Base-by-base conservation (phyloP, 495 filamentous ascomycete species). In the Tetracladium marchalianum region DNA sequence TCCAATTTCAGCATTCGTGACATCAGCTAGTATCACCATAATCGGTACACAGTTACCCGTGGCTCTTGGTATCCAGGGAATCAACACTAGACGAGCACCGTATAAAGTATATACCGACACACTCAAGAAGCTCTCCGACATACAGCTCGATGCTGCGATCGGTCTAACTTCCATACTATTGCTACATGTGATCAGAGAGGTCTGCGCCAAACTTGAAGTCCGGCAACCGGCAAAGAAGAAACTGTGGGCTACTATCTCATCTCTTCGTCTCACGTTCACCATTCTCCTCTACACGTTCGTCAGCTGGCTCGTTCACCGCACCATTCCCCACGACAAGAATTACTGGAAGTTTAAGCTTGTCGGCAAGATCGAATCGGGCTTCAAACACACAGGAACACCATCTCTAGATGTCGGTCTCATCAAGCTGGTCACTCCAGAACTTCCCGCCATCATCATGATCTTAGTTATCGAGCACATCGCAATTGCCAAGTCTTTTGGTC, bases 401-500 rank as follows among this genome's bases (percentile, higher is more conserved):
- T 45, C 53, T 8, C 41, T 72, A 38, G 56, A 60, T 41, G 43
- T 42, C 1, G 54, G 55, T 27, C 47, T 72, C 12, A 52, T 70
- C 10, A 41, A 36, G 1, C 59, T 65, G 34, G 54, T 70, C 18
- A 51, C 54, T 1, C 44, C 57, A 1, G 58, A 70, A 11, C 51
- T 72, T 7, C 62, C 63, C 10, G 56, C 57, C 5, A 61, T 64
- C 27, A 62, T 74, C 36, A 95, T 97, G 51, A 90, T 97, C 7
- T 68, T 97, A 34, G 67, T 97, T 32, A 95, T 97, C 52, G 90
- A 97, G 62, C 85, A 90, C 60, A 88, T 90, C 49, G 82, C 90
- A 15, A 97, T 97, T 48, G 84, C 89, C 24, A 97, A 97, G 64
- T 95, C 90, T 0, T 97, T 97, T 49, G 90, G 90, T 5, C 78